phyloP scores from a whole-genome alignment of 192 early-diverging fungal genomes.

The Phlyctochytrium planicorne region DNA sequence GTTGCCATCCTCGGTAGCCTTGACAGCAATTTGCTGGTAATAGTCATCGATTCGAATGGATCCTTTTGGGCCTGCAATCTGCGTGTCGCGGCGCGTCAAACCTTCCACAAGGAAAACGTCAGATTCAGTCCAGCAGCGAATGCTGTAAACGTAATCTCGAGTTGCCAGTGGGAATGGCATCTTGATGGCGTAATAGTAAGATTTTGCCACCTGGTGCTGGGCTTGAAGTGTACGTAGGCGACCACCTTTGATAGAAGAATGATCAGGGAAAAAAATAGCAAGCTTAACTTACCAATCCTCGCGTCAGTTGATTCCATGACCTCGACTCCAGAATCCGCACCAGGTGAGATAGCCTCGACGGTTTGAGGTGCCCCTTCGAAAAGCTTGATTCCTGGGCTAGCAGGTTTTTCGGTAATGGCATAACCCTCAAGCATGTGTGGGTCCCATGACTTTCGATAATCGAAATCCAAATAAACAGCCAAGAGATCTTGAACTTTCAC shows the following conservation, averaged over 20 bases:
- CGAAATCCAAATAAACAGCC: constrained; percentile 4
- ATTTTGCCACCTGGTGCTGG: neutral
- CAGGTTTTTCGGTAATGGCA: neutral
- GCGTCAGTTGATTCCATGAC: too few relatives aligned
- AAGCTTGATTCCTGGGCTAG: neutral
- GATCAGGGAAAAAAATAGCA: too few relatives aligned
- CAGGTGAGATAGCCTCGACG: neutral
- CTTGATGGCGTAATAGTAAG: constrained; percentile 3
- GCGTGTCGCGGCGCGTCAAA: neutral
- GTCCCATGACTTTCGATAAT: constrained; percentile 2
- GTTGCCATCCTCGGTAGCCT: neutral
- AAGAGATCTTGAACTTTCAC: neutral
- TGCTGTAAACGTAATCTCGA: neutral
- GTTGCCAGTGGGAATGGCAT: constrained; percentile 4
- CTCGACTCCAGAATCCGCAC: constrained; percentile 8
- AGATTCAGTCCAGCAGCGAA: neutral
- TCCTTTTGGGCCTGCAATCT: neutral
- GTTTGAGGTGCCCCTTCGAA: neutral
- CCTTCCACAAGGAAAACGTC: neutral
- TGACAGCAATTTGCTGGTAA: constrained; percentile 7
- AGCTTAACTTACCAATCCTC: too few relatives aligned
- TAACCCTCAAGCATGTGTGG: constrained; percentile 3
- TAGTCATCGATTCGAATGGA: neutral
- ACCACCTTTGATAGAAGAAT: too few relatives aligned
- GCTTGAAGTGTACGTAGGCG: neutral